Evolutionary conservation across 2,329 filamentous ascomycete genomes (phyloP).

Genomic region (Xylaria sp.): DNA sequence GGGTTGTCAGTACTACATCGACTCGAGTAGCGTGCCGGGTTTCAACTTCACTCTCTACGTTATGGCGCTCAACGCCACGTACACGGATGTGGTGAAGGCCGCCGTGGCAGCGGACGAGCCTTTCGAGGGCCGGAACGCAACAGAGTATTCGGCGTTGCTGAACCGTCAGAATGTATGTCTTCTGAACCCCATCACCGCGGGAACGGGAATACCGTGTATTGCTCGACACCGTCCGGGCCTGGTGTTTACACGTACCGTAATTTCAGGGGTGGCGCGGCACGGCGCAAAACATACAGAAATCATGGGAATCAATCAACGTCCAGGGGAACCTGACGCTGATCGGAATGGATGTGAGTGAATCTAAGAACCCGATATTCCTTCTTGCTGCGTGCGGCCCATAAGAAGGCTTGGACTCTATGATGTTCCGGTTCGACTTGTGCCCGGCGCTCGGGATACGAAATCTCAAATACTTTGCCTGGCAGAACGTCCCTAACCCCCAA

Average conservation of each 20-base stretch:
- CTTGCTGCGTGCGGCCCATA: too few species aligned
- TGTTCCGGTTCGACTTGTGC: neutral
- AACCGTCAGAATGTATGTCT: conserved; percentile 29
- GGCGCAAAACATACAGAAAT: conserved; percentile 32
- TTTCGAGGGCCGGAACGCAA: conserved; percentile 32
- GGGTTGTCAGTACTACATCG: conserved; percentile 30
- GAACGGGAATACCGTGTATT: neutral
- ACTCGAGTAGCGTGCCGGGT: conserved; percentile 21
- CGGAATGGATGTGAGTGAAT: conserved; percentile 25
- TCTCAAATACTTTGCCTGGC: too few species aligned
- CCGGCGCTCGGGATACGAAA: too few species aligned
- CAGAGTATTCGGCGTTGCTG: conserved; percentile 29
- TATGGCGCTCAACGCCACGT: conserved; percentile 29
- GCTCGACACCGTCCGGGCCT: neutral
- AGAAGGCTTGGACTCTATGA: too few species aligned
- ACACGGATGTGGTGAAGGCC: conserved; percentile 27
- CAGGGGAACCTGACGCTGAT: conserved; percentile 31
- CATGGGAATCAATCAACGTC: conserved; percentile 28
- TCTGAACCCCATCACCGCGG: neutral
- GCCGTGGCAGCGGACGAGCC: conserved; percentile 12
- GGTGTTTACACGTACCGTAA: neutral
- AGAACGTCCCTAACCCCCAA: neutral
- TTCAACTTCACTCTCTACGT: conserved; percentile 33
- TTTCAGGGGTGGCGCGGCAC: conserved; percentile 30
- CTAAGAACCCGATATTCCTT: neutral